Evolutionary conservation across 1,284 basidiomycete species (phyloP), one percentile per base, ranked within the genome.

Genomic region (Heterobasidion parviporum): DNA sequence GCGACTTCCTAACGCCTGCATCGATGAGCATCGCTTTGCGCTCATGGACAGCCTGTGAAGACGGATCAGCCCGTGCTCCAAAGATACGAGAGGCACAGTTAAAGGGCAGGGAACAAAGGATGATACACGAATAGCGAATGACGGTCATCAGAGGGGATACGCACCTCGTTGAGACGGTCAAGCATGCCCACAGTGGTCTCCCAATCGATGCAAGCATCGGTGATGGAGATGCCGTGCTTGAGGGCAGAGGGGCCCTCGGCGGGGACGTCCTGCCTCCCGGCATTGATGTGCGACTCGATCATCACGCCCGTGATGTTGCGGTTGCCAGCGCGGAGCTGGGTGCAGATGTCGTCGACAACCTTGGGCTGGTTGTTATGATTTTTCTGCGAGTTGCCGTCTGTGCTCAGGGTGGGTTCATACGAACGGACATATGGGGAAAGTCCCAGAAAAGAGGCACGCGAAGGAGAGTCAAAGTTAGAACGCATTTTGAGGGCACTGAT

Each of bases 151-250:
- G 41, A 20, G 32, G 10, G 2, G 8, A 26, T 8, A 64, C 70
- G 26, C 55, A 80, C 84, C 64, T 76, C 74, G 63, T 93, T 89
- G 56, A 95, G 77, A 58, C 75, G 72, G 67, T 89, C 80, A 56
- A 95, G 81, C 82, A 93, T 91, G 46, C 64, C 67, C 41, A 92
- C 76, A 0, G 94, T 97, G 38, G 81, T 81, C 57, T 87, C 84
- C 92, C 94, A 98, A 69, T 92, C 83, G 53, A 98, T 88, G 70
- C 96, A 99, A 1, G 92, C 92, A 65, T 96, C 92, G 1, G 93
- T 96, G 70, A 97, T 95, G 56, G 85, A 89, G 50, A 96, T 83
- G 59, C 92, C 92, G 64, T 88, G 79, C 73, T 92, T 92, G 65
- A 96, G 81, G 12, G 70, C 78, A 32, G 73, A 12, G 80, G 83